phyloP scores from a whole-genome alignment of 1,139 yeast species.

The Taiozyma sp. region DNA sequence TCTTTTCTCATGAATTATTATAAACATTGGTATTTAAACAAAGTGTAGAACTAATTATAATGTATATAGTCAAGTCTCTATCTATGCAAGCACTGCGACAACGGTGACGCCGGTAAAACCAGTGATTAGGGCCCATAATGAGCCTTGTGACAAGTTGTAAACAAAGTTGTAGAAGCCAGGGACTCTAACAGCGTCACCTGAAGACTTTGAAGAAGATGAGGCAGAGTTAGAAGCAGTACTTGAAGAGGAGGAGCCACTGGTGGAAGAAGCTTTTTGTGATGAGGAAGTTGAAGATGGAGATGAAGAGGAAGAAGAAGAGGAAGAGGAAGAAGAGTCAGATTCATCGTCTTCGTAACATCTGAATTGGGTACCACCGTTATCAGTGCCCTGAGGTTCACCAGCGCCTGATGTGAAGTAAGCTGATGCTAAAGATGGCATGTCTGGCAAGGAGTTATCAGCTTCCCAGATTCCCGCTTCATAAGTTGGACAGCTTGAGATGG shows the following conservation, averaged over 20 bases:
- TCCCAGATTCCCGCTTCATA: slow-evolving; percentile 45
- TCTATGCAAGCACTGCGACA: slow-evolving; percentile 7
- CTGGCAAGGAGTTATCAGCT: slow-evolving; percentile 62
- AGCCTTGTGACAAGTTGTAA: slow-evolving; percentile 8
- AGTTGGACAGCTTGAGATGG: slow-evolving; percentile 64
- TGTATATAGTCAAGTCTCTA: not conserved
- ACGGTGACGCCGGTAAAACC: slow-evolving; percentile 5
- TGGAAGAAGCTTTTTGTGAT: slow-evolving; percentile 15
- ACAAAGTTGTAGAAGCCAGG: slow-evolving; percentile 17
- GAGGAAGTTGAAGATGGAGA: slow-evolving; percentile 4
- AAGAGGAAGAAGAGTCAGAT: slow-evolving; percentile 20
- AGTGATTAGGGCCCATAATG: slow-evolving; percentile 4
- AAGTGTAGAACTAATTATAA: not conserved
- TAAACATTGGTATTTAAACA: not conserved
- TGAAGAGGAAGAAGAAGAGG: slow-evolving; percentile 10
- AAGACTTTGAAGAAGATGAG: slow-evolving; percentile 13
- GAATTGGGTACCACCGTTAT: slow-evolving; percentile 65
- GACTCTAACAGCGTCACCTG: slow-evolving; percentile 12
- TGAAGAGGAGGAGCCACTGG: slow-evolving; percentile 12
- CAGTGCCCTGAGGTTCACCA: slow-evolving; percentile 76
- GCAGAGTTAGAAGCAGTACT: slow-evolving; percentile 20
- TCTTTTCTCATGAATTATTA: not conserved
- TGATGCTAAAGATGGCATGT: slow-evolving; percentile 76
- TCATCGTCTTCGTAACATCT: slow-evolving; percentile 52
- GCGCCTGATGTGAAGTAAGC: slow-evolving; percentile 68